Evolutionary conservation across 2,329 filamentous ascomycete species (phyloP).

Genomic region (Aspergillus arachidicola): DNA sequence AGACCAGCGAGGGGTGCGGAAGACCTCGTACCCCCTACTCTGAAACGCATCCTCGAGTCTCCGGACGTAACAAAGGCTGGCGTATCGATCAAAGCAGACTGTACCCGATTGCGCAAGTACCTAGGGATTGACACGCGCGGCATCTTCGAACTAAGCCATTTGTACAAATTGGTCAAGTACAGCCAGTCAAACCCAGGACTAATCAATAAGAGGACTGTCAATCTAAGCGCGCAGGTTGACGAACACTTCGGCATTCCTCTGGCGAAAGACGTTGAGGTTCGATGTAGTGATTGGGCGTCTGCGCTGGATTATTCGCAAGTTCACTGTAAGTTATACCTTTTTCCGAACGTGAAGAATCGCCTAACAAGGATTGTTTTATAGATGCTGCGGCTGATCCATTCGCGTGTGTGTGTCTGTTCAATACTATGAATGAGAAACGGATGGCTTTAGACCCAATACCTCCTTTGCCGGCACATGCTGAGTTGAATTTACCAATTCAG

Average conservation of each 20-base stretch:
- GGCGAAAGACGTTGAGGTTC: slow-evolving; percentile 70
- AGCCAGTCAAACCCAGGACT: slow-evolving; percentile 55
- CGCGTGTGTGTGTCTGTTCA: slow-evolving; percentile 72
- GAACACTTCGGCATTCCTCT: slow-evolving; percentile 73
- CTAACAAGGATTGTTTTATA: slow-evolving; percentile 38
- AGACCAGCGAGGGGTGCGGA: slow-evolving; percentile 41
- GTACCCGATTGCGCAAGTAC: slow-evolving; percentile 67
- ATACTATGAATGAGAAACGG: slow-evolving; percentile 70
- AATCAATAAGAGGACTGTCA: slow-evolving; percentile 69
- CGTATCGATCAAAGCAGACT: slow-evolving; percentile 73
- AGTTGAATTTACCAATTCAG: slow-evolving; percentile 65
- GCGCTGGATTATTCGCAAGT: slow-evolving; percentile 66
- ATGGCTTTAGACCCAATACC: slow-evolving; percentile 68
- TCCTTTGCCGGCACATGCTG: slow-evolving; percentile 68
- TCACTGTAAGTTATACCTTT: slow-evolving; percentile 58
- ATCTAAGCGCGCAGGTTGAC: slow-evolving; percentile 69
- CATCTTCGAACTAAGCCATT: slow-evolving; percentile 78
- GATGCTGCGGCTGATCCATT: slow-evolving; percentile 85
- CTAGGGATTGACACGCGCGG: slow-evolving; percentile 67
- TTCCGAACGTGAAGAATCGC: slow-evolving; percentile 22
- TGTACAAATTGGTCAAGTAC: slow-evolving; percentile 76
- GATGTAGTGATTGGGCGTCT: slow-evolving; percentile 74
- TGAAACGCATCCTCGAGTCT: slow-evolving; percentile 74
- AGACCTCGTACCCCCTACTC: slow-evolving; percentile 69
- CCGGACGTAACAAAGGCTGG: slow-evolving; percentile 72